phyloP scores from a whole-genome alignment of 1,284 basidiomycete species.

The Exobasidium cylindrosporum region DNA sequence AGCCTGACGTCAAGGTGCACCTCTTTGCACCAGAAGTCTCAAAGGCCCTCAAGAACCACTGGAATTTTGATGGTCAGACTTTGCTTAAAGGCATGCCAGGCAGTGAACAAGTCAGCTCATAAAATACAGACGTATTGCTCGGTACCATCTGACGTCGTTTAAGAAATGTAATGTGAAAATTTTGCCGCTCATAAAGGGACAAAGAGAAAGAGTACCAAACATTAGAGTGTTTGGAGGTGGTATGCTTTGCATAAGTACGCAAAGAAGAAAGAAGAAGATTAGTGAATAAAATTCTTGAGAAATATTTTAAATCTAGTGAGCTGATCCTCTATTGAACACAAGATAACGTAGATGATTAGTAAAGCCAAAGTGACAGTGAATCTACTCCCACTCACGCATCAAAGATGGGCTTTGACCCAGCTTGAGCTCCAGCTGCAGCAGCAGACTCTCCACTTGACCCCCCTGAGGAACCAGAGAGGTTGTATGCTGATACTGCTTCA shows the following conservation, averaged over 20 bases:
- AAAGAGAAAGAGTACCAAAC: too few species aligned
- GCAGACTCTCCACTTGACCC: slow-evolving; percentile 8
- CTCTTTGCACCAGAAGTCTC: slow-evolving; percentile 3
- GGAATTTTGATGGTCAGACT: slow-evolving; percentile 9
- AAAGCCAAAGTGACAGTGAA: background rate
- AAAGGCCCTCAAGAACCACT: slow-evolving; percentile 3
- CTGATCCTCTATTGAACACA: background rate
- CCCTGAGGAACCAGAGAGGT: slow-evolving; percentile 7
- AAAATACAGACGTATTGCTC: too few species aligned
- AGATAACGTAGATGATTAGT: background rate
- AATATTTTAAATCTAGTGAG: slow-evolving; percentile 2
- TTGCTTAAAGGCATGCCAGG: slow-evolving; percentile 10
- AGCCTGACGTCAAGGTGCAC: slow-evolving; percentile 5
- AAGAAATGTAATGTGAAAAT: too few species aligned
- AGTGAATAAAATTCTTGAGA: too few species aligned
- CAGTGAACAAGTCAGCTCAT: slow-evolving; percentile 2
- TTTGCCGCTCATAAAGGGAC: too few species aligned
- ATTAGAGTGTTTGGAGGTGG: too few species aligned
- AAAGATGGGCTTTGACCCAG: slow-evolving; percentile 13
- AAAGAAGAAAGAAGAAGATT: too few species aligned
- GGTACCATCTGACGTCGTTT: too few species aligned
- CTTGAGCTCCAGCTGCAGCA: slow-evolving; percentile 5
- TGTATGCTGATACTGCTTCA: slow-evolving; percentile 17
- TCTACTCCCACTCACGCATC: slow-evolving; percentile 15
- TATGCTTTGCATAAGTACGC: too few species aligned